Percentiles rank a stretch among this genome's conserved stretches.
Conservation (phyloP, 2,329 filamentous ascomycete genomes). For the Chaetomiaceae sp. region DNA sequence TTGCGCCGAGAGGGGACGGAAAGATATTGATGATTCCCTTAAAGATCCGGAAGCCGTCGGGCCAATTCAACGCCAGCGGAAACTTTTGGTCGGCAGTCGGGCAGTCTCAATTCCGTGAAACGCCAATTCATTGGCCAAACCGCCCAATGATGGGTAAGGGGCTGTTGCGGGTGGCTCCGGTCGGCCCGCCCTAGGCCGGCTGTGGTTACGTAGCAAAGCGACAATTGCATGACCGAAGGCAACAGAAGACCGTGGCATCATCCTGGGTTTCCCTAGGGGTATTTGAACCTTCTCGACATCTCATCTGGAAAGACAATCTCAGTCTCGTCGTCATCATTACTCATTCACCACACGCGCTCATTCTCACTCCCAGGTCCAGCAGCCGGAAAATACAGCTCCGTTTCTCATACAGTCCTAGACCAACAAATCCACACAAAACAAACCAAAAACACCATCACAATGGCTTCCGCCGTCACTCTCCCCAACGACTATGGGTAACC, state of each 20-base stretch:
- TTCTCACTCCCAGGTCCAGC: background rate
- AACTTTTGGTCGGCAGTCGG: conserved; percentile 18
- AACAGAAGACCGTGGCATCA: conserved; percentile 14
- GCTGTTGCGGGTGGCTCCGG: no score
- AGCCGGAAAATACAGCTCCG: no score
- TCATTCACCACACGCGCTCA: background rate
- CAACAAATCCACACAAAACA: no score
- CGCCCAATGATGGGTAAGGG: no score
- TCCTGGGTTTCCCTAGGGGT: background rate
- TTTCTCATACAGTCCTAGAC: no score
- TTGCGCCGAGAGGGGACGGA: background rate
- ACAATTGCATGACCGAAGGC: background rate
- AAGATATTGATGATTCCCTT: background rate
- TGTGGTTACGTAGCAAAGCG: conserved; percentile 1
- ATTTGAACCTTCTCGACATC: conserved; percentile 1
- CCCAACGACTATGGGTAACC: conserved; percentile 50
- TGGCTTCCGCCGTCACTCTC: conserved; percentile 42
- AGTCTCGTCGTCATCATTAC: background rate
- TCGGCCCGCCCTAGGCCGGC: no score
- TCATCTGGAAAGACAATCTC: background rate
- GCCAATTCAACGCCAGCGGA: conserved; percentile 1
- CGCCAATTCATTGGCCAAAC: conserved; percentile 4
- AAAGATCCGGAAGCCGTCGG: background rate
- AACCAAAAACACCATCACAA: conserved; percentile 29
- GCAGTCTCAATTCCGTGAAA: background rate